A percentile compares a stretch with the other conserved stretches of the same genome.
Evolutionary conservation across 495 filamentous ascomycete species (phyloP).

Genomic region (Pyrenula aspistea): DNA sequence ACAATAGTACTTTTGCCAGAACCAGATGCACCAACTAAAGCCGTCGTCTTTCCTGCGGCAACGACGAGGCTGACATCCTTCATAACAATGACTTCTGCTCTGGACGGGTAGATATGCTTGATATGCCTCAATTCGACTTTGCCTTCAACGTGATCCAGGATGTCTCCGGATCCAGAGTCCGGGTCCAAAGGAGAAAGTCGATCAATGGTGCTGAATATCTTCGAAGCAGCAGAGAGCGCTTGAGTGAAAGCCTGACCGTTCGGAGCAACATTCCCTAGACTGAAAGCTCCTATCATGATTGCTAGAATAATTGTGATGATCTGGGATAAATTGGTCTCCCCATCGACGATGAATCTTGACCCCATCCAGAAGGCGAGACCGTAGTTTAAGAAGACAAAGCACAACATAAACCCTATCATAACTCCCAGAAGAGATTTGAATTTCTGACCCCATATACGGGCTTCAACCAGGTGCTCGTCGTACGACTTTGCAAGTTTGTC

Average conservation of each 20-base stretch:
- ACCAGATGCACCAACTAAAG: conserved; percentile 39
- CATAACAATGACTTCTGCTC: conserved; percentile 23
- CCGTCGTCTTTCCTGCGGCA: conserved; percentile 27
- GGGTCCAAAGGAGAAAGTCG: conserved; percentile 23
- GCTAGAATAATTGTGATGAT: conserved; percentile 6
- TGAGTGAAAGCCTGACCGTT: conserved; percentile 20
- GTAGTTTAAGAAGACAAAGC: conserved; percentile 4
- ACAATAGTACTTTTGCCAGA: conserved; percentile 38
- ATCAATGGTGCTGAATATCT: conserved; percentile 26
- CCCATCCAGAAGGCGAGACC: conserved; percentile 11
- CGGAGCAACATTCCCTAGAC: conserved; percentile 15
- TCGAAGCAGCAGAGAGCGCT: conserved; percentile 21
- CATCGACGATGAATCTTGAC: conserved; percentile 1
- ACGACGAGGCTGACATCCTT: conserved; percentile 22
- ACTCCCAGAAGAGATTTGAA: background rate
- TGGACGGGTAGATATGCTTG: conserved; percentile 42
- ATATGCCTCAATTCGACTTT: conserved; percentile 41
- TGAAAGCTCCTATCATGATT: conserved; percentile 2
- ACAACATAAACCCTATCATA: conserved; percentile 5
- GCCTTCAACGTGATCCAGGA: conserved; percentile 9
- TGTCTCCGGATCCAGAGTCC: conserved; percentile 17
- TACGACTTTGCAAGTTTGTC: conserved; percentile 9
- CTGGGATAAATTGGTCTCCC: conserved; percentile 1
- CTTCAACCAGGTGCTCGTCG: background rate
- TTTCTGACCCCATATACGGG: conserved; percentile 1